Percentiles rank a stretch among this genome's conserved stretches.
Conservation (phyloP, 2,329 filamentous ascomycete genomes). For the Penicillium oxalicum region DNA sequence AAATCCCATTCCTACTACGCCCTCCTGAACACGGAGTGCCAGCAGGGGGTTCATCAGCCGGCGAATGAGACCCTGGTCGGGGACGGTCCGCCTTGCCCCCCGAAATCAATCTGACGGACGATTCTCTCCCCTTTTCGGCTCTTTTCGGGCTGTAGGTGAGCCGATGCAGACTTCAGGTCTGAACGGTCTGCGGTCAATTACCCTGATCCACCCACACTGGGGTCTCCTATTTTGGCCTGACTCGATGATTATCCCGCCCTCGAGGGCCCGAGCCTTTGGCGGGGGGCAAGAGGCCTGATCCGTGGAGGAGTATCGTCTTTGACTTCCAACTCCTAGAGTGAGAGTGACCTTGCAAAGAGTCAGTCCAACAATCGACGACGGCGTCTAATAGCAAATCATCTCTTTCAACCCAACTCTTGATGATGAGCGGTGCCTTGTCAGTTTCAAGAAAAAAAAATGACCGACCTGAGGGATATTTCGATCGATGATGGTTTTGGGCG, state of each 20-base stretch:
- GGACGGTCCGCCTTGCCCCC: conserved; percentile 3
- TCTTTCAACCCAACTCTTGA: too few species aligned
- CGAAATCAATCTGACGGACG: conserved; percentile 11
- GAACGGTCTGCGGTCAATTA: background rate
- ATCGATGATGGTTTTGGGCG: background rate
- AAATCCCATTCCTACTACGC: conserved; percentile 1
- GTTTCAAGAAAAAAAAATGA: too few species aligned
- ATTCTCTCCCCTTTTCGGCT: conserved; percentile 2
- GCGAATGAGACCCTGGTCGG: conserved; percentile 9
- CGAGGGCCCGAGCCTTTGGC: too few species aligned
- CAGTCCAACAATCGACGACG: too few species aligned
- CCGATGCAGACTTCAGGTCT: conserved; percentile 2
- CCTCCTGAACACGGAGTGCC: conserved; percentile 2
- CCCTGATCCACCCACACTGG: background rate
- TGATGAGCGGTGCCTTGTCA: too few species aligned
- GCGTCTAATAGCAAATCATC: too few species aligned
- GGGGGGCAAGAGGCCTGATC: too few species aligned
- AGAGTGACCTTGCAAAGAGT: too few species aligned
- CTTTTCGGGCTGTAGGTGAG: conserved; percentile 3
- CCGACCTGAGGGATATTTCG: too few species aligned
- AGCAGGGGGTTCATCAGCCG: conserved; percentile 6
- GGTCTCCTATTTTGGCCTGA: background rate
- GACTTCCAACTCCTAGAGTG: too few species aligned
- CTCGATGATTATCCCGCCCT: too few species aligned
- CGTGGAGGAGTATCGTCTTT: too few species aligned